Evolutionary conservation across 2,329 filamentous ascomycete genomes (phyloP).

Genomic region (Penicillium nordicum): DNA sequence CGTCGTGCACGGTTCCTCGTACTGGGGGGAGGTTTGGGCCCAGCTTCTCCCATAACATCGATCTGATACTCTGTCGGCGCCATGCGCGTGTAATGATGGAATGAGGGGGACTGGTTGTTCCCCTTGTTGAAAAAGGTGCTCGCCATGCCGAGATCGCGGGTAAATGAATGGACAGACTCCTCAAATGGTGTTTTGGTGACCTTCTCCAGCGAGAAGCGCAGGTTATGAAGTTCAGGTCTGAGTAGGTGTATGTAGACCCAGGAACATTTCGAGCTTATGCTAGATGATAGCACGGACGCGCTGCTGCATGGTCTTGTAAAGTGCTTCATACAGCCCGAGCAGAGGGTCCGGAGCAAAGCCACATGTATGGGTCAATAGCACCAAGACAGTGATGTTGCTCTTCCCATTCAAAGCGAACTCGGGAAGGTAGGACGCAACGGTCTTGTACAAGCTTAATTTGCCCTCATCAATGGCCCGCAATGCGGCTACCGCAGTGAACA

Average conservation of each 20-base stretch:
- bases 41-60: too few relatives aligned
- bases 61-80: conserved; percentile 25
- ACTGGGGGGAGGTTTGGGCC: too few relatives aligned
- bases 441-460: not conserved
- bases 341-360: not conserved
- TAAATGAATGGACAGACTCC: not conserved
- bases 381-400: not conserved
- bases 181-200: too few relatives aligned
- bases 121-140: conserved; percentile 3
- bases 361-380: not conserved
- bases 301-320: not conserved
- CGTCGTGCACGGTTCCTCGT: too few relatives aligned
- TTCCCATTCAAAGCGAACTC: not conserved
- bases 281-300: not conserved
- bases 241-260: too few relatives aligned
- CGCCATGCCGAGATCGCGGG: not conserved
- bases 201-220: too few relatives aligned
- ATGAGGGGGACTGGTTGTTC: not conserved
- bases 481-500: conserved; percentile 31
- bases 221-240: too few relatives aligned
- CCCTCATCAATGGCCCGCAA: not conserved
- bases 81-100: conserved; percentile 14
- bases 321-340: not conserved
- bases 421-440: not conserved
- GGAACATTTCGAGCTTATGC: too few relatives aligned